Conservation (phyloP, 352 stramenopile genomes). For the Peronospora belbahrii region DNA sequence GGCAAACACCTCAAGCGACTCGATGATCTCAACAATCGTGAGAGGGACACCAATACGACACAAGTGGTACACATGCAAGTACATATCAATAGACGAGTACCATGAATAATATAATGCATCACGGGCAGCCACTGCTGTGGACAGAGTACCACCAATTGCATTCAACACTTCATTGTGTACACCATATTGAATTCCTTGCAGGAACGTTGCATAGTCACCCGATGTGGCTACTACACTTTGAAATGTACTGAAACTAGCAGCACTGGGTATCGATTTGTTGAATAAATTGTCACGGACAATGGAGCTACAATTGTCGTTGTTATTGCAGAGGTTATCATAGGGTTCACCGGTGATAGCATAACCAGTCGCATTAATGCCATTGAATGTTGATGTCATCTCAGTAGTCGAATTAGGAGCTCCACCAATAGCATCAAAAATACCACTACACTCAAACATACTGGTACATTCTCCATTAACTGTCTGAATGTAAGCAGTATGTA, state of each 20-base stretch:
- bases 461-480: conserved; percentile 35
- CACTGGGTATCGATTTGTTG: conserved; percentile 31
- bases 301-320: conserved; percentile 30
- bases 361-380: conserved; percentile 28
- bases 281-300: conserved; percentile 38
- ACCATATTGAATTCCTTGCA: conserved; percentile 51
- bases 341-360: conserved; percentile 24
- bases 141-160: conserved; percentile 42
- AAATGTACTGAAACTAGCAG: conserved; percentile 43
- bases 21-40: conserved; percentile 35
- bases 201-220: conserved; percentile 46
- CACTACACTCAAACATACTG: conserved; percentile 58
- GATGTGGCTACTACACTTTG: conserved; percentile 44
- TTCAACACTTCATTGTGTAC: conserved; percentile 60
- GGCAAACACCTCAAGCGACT: conserved; percentile 37
- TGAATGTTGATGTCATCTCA: conserved; percentile 15
- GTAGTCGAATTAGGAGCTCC: conserved; percentile 17
- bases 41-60: conserved; percentile 48
- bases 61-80: conserved; percentile 55
- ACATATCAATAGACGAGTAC: conserved; percentile 62
- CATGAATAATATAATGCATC: conserved; percentile 71
- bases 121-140: conserved; percentile 37
- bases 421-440: conserved; percentile 47
- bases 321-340: conserved; percentile 35
- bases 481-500: conserved; percentile 55